Conservation (phyloP, 345 rosid species). For the Litchi chinensis region DNA sequence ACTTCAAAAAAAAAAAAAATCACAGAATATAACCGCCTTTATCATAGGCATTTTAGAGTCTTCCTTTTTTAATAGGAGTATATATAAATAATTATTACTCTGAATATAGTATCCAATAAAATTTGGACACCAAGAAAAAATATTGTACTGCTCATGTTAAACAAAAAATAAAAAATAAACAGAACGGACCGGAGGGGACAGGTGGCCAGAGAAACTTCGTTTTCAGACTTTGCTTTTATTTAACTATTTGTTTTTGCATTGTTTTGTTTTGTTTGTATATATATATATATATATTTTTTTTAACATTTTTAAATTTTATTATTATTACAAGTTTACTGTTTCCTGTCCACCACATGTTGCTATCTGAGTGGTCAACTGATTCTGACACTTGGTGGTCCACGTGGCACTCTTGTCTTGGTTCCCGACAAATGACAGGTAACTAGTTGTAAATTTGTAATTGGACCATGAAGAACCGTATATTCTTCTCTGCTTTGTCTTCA, state of each 20-base stretch:
- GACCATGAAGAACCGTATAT: background rate
- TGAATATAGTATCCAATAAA: too few species aligned
- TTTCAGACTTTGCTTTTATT: background rate
- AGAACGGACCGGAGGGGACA: background rate
- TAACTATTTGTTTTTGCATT: background rate
- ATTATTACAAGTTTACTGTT: background rate
- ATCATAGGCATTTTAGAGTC: too few species aligned
- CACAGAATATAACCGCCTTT: too few species aligned
- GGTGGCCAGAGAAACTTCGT: background rate
- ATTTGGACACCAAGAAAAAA: too few species aligned
- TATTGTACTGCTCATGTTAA: too few species aligned
- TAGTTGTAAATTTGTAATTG: background rate
- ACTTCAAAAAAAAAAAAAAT: too few species aligned
- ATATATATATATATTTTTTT: too few species aligned
- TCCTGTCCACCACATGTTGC: background rate
- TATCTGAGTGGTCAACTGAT: background rate
- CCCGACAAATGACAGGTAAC: background rate
- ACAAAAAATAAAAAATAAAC: background rate
- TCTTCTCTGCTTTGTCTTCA: background rate
- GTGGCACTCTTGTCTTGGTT: background rate
- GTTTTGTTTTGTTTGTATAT: too few species aligned
- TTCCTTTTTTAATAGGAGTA: too few species aligned
- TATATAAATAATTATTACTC: too few species aligned
- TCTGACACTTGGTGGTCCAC: background rate
- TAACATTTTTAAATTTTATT: background rate